Evolutionary conservation across 495 filamentous ascomycete species (phyloP), one percentile per base, ranked within the genome.

Genomic region (Lepidopterella palustris): DNA sequence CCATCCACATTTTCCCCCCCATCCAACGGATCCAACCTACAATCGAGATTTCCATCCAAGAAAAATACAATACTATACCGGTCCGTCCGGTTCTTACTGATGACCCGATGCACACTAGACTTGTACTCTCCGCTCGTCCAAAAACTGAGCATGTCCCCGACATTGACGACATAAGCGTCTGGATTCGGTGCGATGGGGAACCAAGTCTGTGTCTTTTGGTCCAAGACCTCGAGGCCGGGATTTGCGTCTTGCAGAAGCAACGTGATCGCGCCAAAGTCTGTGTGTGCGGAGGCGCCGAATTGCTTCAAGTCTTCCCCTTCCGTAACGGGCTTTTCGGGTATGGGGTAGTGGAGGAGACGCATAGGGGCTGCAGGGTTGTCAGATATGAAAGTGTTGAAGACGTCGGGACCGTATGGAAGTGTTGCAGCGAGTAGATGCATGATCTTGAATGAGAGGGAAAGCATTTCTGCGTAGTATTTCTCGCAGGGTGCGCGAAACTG

Each of bases 201-300:
- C 71, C 72, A 77, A 9, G 66, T 61, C 1, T 64, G 57, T 4
- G 71, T 70, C 10, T 52, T 40, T 9, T 47, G 25, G 52, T 76
- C 63, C 8, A 62, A 66, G 2, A 74, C 72, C 32, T 77, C 65
- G 9, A 75, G 61, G 4, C 74, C 73, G 0, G 65, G 31, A 35
- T 66, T 45, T 23, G 57, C 45, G 35, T 74, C 73, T 55, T 75
- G 72, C 10, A 77, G 57, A 4, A 77, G 66, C 26, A 75, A 53
- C 8, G 74, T 77, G 29, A 77, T 70, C 29, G 71, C 66, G 1
- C 72, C 69, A 29, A 75, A 77, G 45, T 77, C 72, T 18, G 72
- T 73, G 50, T 77, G 74, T 23, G 70, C 72, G 39, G 71, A 65
- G 20, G 58, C 65, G 6, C 74, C 74, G 2, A 69, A 53, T 49